Evolutionary conservation across 352 stramenopile species (phyloP), one percentile per base, ranked within the genome.

Genomic region (Globisporangium acanthophoron): DNA sequence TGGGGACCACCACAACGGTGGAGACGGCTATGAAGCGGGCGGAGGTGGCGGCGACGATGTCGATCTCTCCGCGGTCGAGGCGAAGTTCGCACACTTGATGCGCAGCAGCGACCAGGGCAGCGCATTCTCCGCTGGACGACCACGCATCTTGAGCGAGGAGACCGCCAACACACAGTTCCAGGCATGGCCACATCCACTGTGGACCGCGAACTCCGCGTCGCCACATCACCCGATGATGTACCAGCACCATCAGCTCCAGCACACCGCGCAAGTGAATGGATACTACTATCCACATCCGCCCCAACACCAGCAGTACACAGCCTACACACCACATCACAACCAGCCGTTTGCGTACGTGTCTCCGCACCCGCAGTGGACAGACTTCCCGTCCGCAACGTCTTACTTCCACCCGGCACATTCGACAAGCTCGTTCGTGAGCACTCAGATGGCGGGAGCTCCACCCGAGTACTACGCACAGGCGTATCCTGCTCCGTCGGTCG

Each of bases 11-110:
- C 37, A 33, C 7, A n/a, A n/a, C 44, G 39, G 46, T 55, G 15
- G 56, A 52, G 45, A 62, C 66, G 48, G 59, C 59, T 37, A 56
- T 64, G 48, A 62, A 1, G 59, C 64, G 52, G 65, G 48, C 11
- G 48, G 62, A 0, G 57, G 66, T 52, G 65, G 48, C 8, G 64
- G 64, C 3, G 80, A 90, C 27, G 83, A 92, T 54, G 72, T 83
- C 13, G 85, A 94, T 62, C 66, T 94, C 29, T 71, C 76, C 24
- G 71, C 71, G 1, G 82, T 94, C 11, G 85, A 94, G 58, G 81
- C 78, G 7, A 78, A 78, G 9, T 94, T 94, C 54, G 85, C 80
- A 8, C 80, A 92, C 54, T 46, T 94, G 56, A 94, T 94, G 85
- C 75, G 77, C 52, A 83, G 61, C 46, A 80, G 49, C n/a, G 70